phyloP scores from a whole-genome alignment of 805 yeast genomes.

The Sporopachydermia quercuum region DNA sequence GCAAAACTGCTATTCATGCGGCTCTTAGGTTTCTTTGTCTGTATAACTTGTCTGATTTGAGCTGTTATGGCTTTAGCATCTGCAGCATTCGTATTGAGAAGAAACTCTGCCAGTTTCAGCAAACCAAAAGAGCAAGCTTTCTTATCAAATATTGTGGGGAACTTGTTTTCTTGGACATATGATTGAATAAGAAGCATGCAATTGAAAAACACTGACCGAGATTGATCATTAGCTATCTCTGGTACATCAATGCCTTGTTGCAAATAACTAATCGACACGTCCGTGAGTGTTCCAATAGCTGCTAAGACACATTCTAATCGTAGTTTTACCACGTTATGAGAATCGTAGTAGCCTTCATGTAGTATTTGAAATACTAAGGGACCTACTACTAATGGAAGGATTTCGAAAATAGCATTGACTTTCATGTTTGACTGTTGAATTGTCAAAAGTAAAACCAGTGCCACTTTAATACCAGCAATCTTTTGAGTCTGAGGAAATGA shows the following conservation, averaged over 20 bases:
- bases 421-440: neutral
- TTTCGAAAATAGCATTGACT: neutral
- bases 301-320: neutral
- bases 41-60: neutral
- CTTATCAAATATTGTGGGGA: neutral
- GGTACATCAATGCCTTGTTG: neutral
- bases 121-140: neutral
- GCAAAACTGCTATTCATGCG: neutral
- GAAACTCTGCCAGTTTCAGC: neutral
- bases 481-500: neutral
- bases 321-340: neutral
- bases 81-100: neutral
- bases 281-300: neutral
- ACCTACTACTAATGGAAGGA: neutral
- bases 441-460: neutral
- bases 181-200: neutral
- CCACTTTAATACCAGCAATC: neutral
- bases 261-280: neutral
- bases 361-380: neutral
- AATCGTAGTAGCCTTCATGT: neutral
- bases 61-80: slow-evolving; percentile 1
- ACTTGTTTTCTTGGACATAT: neutral
- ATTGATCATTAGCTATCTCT: neutral
- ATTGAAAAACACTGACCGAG: neutral
- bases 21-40: too few relatives aligned